Percentiles rank a stretch among this genome's conserved stretches.
Evolutionary conservation across 164 flowering plant genomes (phyloP).

Genomic region (Euptelea pleiosperma): DNA sequence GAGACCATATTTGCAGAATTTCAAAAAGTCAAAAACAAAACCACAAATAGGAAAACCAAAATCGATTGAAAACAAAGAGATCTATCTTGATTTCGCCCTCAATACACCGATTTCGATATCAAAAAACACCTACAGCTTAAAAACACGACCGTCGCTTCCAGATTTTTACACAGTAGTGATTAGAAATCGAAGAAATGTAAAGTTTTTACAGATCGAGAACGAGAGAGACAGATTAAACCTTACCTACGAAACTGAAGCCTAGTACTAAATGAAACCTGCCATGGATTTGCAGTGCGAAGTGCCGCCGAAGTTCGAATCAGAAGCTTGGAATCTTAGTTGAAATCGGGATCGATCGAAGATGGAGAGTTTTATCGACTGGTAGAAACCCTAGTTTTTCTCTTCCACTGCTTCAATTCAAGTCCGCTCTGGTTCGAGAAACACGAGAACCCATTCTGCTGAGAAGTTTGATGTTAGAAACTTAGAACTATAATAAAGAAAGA

Average conservation of each 20-base stretch:
- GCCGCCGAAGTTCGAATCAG: not conserved
- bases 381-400: slow-evolving; percentile 15
- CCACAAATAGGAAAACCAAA: no score
- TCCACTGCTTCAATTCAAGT: not conserved
- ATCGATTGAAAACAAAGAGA: no score
- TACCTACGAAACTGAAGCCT: slow-evolving; percentile 5
- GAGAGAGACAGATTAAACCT: not conserved
- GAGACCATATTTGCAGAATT: not conserved
- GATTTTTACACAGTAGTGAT: no score
- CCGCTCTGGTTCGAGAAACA: slow-evolving; percentile 3
- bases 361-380: not conserved
- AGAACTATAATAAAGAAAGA: not conserved
- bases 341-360: not conserved
- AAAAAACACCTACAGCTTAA: no score
- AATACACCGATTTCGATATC: no score
- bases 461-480: not conserved
- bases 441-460: not conserved
- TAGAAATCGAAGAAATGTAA: not conserved
- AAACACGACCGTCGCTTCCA: no score
- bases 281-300: slow-evolving; percentile 4
- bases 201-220: not conserved
- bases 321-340: not conserved
- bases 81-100: no score
- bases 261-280: not conserved
- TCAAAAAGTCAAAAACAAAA: not conserved